phyloP scores from a whole-genome alignment of 2,329 filamentous ascomycete genomes.

The Cladosporium sphaerospermum region DNA sequence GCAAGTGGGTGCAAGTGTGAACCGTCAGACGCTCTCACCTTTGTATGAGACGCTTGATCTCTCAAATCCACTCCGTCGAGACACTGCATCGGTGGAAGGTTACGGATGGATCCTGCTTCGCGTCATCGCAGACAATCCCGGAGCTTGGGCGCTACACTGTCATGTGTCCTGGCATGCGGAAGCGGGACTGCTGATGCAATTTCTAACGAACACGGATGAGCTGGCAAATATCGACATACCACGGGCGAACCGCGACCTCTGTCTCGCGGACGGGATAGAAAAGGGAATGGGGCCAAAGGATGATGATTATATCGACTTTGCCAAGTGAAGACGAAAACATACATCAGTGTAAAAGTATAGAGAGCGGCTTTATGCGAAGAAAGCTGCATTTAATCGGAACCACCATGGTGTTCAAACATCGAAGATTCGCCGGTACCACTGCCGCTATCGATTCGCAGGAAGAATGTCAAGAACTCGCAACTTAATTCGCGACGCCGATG shows the following conservation, averaged over 20 bases:
- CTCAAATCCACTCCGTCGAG: constrained; percentile 42
- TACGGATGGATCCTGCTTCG: constrained; percentile 52
- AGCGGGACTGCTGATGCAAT: constrained; percentile 55
- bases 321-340: constrained; percentile 7
- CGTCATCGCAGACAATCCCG: constrained; percentile 52
- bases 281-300: constrained; percentile 47
- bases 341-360: no score
- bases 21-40: constrained; percentile 22
- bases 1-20: constrained; percentile 19
- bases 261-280: constrained; percentile 41
- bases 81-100: constrained; percentile 49
- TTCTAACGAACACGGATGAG: constrained; percentile 45
- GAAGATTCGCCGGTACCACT: neutral
- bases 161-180: constrained; percentile 55
- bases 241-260: constrained; percentile 41
- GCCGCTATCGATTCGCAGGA: no score
- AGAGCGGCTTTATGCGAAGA: no score
- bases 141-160: constrained; percentile 54
- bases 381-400: no score
- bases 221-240: constrained; percentile 41
- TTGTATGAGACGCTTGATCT: constrained; percentile 32
- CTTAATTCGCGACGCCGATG: constrained; percentile 19
- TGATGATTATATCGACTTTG: constrained; percentile 27
- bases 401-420: neutral
- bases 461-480: neutral